Evolutionary conservation across 768 basidiomycete genomes (phyloP).

Genomic region (Suillus paluster): DNA sequence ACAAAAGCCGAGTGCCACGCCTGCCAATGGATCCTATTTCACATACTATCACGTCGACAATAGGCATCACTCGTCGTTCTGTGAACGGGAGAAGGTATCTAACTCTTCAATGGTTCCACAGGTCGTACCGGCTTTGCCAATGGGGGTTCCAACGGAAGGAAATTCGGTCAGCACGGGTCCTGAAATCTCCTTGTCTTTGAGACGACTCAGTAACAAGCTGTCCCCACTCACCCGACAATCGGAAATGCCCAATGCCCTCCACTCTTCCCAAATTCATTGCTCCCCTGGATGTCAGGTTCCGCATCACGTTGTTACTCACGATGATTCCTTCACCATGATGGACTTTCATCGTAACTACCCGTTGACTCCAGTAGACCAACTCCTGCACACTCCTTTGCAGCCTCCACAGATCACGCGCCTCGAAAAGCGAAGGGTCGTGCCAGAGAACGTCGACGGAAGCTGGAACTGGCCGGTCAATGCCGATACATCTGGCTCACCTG

Average conservation of each 20-base stretch:
- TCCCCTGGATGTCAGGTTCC: slow-evolving; percentile 22
- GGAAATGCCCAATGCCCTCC: slow-evolving; percentile 20
- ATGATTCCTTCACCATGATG: slow-evolving; percentile 12
- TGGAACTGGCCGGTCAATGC: slow-evolving; percentile 26
- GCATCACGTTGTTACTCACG: slow-evolving; percentile 18
- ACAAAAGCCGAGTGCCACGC: neutral
- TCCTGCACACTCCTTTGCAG: slow-evolving; percentile 28
- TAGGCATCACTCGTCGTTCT: slow-evolving; percentile 3
- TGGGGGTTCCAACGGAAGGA: slow-evolving; percentile 14
- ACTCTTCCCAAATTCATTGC: slow-evolving; percentile 15
- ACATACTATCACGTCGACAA: neutral
- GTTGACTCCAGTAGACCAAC: slow-evolving; percentile 33
- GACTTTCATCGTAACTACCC: slow-evolving; percentile 14
- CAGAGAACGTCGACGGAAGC: slow-evolving; percentile 8
- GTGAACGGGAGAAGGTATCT: slow-evolving; percentile 13
- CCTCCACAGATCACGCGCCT: slow-evolving; percentile 28
- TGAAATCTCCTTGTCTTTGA: slow-evolving; percentile 34
- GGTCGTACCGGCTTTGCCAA: slow-evolving; percentile 8
- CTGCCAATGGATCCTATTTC: neutral
- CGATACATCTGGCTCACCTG: slow-evolving; percentile 11
- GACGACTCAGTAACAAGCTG: slow-evolving; percentile 36
- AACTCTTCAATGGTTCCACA: slow-evolving; percentile 9
- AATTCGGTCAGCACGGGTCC: slow-evolving; percentile 18
- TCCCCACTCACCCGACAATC: slow-evolving; percentile 26
- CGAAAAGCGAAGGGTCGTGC: slow-evolving; percentile 16